These are phyloP conservation scores for Scheffersomyces parashehatae DNA, from an alignment of 1,139 yeast species.

Conservation along the genomic window DNA sequence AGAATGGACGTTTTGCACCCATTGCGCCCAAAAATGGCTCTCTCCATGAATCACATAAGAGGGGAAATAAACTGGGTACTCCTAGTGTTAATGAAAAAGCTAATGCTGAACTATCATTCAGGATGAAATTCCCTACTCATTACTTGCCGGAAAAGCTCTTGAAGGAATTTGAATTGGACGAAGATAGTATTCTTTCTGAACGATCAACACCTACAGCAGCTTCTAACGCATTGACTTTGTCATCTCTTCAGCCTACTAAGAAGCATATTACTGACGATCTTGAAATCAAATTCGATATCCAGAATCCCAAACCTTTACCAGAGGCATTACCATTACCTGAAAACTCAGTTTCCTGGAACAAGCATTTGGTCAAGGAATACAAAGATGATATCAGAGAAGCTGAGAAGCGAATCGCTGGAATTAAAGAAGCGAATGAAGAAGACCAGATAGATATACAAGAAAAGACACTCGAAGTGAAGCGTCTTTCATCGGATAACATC, in stretches of 20 bases:
- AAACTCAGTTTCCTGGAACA: slow-evolving; percentile 29
- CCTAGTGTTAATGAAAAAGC: background rate
- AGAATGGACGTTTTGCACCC: slow-evolving; percentile 1
- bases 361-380: slow-evolving; percentile 16
- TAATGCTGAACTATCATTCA: slow-evolving; percentile 4
- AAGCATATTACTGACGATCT: slow-evolving; percentile 41
- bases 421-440: slow-evolving; percentile 26
- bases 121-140: slow-evolving; percentile 34
- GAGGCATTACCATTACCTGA: slow-evolving; percentile 27
- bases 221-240: slow-evolving; percentile 10
- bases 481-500: slow-evolving; percentile 18
- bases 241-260: slow-evolving; percentile 40
- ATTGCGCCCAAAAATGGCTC: slow-evolving; percentile 1
- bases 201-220: slow-evolving; percentile 9
- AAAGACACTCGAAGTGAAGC: slow-evolving; percentile 13
- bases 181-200: slow-evolving; percentile 9
- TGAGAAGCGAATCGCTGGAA: slow-evolving; percentile 16
- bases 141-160: slow-evolving; percentile 37
- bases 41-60: background rate
- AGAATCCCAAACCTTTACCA: slow-evolving; percentile 36
- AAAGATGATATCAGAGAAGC: slow-evolving; percentile 9
- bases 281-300: slow-evolving; percentile 40
- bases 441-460: slow-evolving; percentile 1
- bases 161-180: slow-evolving; percentile 20
- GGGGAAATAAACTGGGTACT: background rate